phyloP scores from a whole-genome alignment of 148 eudicot species.

The Cornus controversa region DNA sequence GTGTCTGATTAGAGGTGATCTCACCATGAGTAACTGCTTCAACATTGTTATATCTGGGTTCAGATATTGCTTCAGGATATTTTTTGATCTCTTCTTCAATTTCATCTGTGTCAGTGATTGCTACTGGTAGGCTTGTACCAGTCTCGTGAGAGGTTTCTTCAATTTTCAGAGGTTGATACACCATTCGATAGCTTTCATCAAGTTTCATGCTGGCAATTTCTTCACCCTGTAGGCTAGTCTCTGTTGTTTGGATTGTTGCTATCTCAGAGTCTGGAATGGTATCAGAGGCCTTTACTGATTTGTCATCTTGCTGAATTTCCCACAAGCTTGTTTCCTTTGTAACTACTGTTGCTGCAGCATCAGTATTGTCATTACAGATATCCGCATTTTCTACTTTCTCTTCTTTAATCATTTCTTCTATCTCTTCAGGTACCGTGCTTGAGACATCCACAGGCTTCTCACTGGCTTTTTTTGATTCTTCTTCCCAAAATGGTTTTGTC shows the following conservation, averaged over 20 bases:
- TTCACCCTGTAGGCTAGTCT: not conserved
- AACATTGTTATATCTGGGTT: not conserved
- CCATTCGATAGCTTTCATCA: constrained; percentile 12
- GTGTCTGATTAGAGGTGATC: not conserved
- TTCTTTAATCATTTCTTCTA: not conserved
- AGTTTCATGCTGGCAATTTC: not conserved
- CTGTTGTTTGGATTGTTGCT: not conserved
- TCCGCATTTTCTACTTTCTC: not conserved
- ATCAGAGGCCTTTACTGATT: not conserved
- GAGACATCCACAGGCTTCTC: not conserved
- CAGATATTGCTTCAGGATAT: constrained; percentile 4
- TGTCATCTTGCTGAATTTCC: not conserved
- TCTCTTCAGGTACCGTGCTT: not conserved
- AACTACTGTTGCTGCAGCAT: no score
- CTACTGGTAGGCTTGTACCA: not conserved
- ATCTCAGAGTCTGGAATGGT: not conserved
- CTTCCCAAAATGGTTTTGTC: constrained; percentile 2
- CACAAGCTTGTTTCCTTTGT: not conserved
- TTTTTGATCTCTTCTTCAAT: constrained; percentile 7
- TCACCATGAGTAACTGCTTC: constrained; percentile 1
- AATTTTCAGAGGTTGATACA: constrained; percentile 8
- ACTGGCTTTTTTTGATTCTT: not conserved
- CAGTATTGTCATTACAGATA: no score
- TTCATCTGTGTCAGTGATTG: not conserved
- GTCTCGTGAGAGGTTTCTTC: constrained; percentile 6